phyloP scores from a whole-genome alignment of 768 basidiomycete genomes.

The Agaricus sinodeliciosus region DNA sequence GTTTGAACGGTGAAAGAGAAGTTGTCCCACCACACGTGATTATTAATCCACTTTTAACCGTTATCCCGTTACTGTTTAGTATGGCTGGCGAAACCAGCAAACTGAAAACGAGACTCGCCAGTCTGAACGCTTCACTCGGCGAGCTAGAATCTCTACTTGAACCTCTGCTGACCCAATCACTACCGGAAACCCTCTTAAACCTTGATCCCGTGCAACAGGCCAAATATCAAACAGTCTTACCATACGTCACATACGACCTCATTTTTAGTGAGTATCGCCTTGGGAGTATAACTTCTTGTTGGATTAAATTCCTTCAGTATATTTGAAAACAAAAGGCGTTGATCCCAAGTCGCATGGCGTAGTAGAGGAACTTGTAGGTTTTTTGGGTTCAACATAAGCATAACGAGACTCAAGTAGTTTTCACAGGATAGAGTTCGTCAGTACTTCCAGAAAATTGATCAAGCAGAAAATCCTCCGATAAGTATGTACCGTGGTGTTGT shows the following conservation, averaged over 20 bases:
- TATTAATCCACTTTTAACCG: neutral
- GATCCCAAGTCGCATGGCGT: constrained; percentile 78
- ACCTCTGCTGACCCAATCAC: constrained; percentile 58
- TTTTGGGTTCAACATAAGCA: neutral
- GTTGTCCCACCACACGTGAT: constrained; percentile 1
- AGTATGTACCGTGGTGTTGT: constrained; percentile 29
- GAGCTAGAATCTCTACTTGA: constrained; percentile 63
- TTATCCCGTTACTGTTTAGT: neutral
- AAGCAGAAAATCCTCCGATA: constrained; percentile 61
- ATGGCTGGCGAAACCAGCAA: constrained; percentile 44
- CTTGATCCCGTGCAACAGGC: constrained; percentile 76
- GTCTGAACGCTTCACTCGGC: constrained; percentile 53
- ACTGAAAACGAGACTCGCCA: constrained; percentile 40
- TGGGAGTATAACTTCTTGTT: neutral
- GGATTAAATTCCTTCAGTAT: constrained; percentile 41
- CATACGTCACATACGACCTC: constrained; percentile 82
- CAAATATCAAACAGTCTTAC: constrained; percentile 69
- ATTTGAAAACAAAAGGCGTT: constrained; percentile 72
- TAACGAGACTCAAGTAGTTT: neutral
- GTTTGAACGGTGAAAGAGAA: constrained; percentile 3
- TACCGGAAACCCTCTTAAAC: constrained; percentile 57
- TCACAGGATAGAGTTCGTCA: constrained; percentile 63
- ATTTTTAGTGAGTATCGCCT: constrained; percentile 61
- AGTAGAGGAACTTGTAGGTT: constrained; percentile 58
- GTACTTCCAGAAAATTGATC: constrained; percentile 80